Base-by-base conservation (phyloP, 2,329 filamentous ascomycete genomes). In the Botrytis medusae region DNA sequence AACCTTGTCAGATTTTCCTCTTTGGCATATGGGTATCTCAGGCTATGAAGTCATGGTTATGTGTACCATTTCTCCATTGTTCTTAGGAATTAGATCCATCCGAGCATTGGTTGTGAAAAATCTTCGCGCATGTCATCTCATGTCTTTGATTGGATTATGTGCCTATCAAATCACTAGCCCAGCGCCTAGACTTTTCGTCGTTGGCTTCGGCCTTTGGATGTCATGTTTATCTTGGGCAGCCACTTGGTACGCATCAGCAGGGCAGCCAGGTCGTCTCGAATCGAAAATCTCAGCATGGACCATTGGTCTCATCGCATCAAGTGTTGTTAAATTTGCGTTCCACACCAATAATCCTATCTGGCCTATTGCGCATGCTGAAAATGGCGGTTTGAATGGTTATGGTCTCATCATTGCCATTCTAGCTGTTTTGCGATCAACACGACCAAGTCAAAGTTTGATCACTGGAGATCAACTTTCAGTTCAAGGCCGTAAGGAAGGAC, bases 1-100 rank as follows among this genome's bases (percentile, higher is more conserved):
- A 71, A 78, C 62, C 63, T 61, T 60, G 25, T 51, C 75, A 94
- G 92, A 97, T 83, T 99, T 99, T 82, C 96, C 96, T 22, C 88
- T 99, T 18, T 99, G 96, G 96, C 90, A 98, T 82, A 99, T 99
- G 96, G 96, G 96, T 42, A 97, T 99, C 74, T 98, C 95, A 6
- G 96, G 96, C 75, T 99, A 96, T 81, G 96, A 99, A 83, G 92
- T 91, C 61, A 87, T 97, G 77, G 91, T 99, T 79, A 92, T 98
- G 90, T 89, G 88, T 68, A 95, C 93, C 5, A 83, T 95, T 69
- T 93, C 95, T 7, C 96, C 96, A 0, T 86, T 95, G 57, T 82
- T 98, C 32, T 89, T 99, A 61, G 90, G 87, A 34, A 91, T 94
- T 75, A 87, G 87, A 64, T 85, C 90, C 1, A 74, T 98, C 29